Conservation (phyloP, 495 filamentous ascomycete species). For the Rhypophila decipiens region DNA sequence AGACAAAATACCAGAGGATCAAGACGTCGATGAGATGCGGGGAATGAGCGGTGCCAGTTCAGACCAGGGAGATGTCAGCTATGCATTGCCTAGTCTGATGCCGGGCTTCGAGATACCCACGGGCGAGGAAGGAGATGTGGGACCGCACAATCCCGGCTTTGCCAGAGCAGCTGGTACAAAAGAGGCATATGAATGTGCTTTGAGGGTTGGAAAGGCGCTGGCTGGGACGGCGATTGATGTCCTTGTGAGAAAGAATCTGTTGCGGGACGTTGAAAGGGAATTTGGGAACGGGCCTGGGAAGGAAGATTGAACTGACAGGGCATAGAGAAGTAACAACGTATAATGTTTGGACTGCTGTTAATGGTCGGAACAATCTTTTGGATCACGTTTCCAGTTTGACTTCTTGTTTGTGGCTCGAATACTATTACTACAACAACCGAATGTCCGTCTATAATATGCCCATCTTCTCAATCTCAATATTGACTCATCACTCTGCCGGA, state of each 20-base stretch:
- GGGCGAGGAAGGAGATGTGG: slow-evolving; percentile 22
- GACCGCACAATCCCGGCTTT: slow-evolving; percentile 56
- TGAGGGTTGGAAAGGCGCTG: slow-evolving; percentile 49
- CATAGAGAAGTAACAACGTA: too few species aligned
- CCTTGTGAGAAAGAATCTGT: slow-evolving; percentile 33
- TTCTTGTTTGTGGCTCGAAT: too few species aligned
- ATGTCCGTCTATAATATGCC: too few species aligned
- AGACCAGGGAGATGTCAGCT: slow-evolving; percentile 59
- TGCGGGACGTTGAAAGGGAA: too few species aligned
- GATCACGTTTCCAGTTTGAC: too few species aligned
- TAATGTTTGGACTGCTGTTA: too few species aligned
- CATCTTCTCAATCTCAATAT: too few species aligned
- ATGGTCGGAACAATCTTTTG: too few species aligned
- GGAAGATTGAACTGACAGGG: too few species aligned
- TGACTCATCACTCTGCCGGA: background rate
- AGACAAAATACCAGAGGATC: slow-evolving; percentile 16
- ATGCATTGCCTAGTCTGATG: slow-evolving; percentile 56
- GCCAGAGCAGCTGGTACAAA: slow-evolving; percentile 47
- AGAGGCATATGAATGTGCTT: slow-evolving; percentile 40
- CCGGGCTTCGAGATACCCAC: slow-evolving; percentile 47
- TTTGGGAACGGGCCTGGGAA: too few species aligned
- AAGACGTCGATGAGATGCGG: background rate
- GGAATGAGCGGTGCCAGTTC: slow-evolving; percentile 34
- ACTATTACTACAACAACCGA: too few species aligned
- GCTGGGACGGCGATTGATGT: slow-evolving; percentile 51